Evolutionary conservation across 768 basidiomycete species (phyloP).

Genomic region (Lactarius deliciosus): DNA sequence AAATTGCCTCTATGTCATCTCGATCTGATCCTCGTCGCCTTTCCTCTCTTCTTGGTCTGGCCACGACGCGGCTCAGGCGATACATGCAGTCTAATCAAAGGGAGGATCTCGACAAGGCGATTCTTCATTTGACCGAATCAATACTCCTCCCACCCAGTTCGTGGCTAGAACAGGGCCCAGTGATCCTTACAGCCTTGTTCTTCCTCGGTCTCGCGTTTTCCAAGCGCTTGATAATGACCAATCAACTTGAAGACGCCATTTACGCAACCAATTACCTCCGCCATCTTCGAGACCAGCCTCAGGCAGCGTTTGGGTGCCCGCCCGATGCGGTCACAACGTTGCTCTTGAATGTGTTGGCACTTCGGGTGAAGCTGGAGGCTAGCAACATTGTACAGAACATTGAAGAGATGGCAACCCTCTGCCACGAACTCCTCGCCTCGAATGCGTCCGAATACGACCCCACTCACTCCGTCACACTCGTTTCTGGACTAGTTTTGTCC

Average conservation of each 20-base stretch:
- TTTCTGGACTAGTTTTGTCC: neutral
- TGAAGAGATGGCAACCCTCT: neutral
- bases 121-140: neutral
- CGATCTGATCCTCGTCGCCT: neutral
- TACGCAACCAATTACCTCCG: neutral
- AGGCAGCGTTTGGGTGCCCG: neutral
- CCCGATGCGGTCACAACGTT: neutral
- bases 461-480: neutral
- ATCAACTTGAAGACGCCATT: neutral
- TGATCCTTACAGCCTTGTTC: neutral
- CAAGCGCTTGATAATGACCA: neutral
- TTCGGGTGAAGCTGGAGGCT: neutral
- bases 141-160: neutral
- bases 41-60: neutral
- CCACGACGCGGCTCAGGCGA: neutral
- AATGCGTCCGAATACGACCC: neutral
- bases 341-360: neutral
- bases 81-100: neutral
- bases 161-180: neutral
- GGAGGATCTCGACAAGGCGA: neutral
- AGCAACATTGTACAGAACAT: neutral
- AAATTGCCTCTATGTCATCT: neutral
- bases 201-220: neutral
- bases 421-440: neutral
- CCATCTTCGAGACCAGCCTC: neutral